A percentile compares a stretch with the other conserved stretches of the same genome.
Conservation (phyloP, 2,329 filamentous ascomycete genomes). For the Ciborinia camelliae region DNA sequence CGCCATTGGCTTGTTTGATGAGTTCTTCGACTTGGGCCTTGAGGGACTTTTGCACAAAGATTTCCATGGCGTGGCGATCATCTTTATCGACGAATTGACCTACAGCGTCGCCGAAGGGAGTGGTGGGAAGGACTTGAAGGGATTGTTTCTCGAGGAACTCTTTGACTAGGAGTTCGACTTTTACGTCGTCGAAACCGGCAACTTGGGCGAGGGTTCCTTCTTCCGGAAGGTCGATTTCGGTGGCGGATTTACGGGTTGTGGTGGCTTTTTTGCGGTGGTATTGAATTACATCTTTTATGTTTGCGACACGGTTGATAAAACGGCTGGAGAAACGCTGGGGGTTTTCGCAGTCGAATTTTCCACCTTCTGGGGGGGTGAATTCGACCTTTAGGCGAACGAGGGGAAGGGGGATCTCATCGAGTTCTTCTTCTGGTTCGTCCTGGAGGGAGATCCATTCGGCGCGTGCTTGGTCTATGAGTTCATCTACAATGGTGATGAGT, state of each 20-base stretch:
- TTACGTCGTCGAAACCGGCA: conserved; percentile 65
- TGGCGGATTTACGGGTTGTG: conserved; percentile 44
- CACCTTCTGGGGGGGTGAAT: conserved; percentile 78
- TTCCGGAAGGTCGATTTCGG: conserved; percentile 56
- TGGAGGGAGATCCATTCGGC: conserved; percentile 78
- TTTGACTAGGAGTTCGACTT: conserved; percentile 82
- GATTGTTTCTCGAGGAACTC: conserved; percentile 80
- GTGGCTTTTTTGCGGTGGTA: conserved; percentile 86
- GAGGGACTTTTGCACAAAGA: conserved; percentile 71
- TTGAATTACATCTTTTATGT: conserved; percentile 88
- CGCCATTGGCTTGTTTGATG: conserved; percentile 40
- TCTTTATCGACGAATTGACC: conserved; percentile 92
- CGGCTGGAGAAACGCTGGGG: conserved; percentile 93
- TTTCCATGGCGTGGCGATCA: conserved; percentile 86
- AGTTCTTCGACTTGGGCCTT: conserved; percentile 68
- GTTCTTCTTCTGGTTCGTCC: conserved; percentile 53
- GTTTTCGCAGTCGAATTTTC: conserved; percentile 87
- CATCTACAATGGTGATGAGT: conserved; percentile 74
- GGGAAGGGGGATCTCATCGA: conserved; percentile 68
- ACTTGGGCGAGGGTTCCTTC: conserved; percentile 59
- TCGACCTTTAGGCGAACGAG: conserved; percentile 89
- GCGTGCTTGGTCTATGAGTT: conserved; percentile 83
- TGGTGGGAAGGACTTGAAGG: conserved; percentile 88
- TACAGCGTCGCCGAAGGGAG: conserved; percentile 88
- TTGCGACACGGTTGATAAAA: conserved; percentile 87